These are phyloP conservation scores for Ilyonectria mors-panacis DNA, from an alignment of 2,329 filamentous ascomycete genomes.

Conservation along the genomic window DNA sequence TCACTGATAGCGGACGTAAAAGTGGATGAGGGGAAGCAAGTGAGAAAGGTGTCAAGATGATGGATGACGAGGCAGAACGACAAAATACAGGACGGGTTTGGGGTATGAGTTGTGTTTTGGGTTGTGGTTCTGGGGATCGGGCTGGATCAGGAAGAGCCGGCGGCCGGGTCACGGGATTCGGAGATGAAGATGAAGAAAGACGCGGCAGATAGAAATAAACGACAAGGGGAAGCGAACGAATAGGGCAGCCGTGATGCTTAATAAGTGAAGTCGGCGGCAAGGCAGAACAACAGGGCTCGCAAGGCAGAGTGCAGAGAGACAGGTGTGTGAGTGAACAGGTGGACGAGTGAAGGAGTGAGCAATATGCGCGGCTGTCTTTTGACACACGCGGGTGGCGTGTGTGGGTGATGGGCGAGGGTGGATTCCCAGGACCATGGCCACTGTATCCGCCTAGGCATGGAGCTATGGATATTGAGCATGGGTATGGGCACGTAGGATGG, in stretches of 20 bases:
- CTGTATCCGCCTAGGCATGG: conserved; percentile 8
- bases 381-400: conserved; percentile 6
- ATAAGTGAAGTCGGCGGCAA: conserved; percentile 6
- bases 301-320: conserved; percentile 3
- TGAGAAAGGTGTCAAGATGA: background rate
- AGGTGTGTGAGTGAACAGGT: background rate
- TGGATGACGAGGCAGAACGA: background rate
- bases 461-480: conserved; percentile 20
- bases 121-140: conserved; percentile 12
- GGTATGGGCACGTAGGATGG: conserved; percentile 17
- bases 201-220: conserved; percentile 17
- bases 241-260: background rate
- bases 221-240: conserved; percentile 21
- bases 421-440: conserved; percentile 9
- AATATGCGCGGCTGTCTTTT: conserved; percentile 25
- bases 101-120: conserved; percentile 11
- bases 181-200: conserved; percentile 13
- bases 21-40: background rate
- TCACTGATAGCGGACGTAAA: too few relatives aligned
- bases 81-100: background rate
- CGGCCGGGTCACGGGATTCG: conserved; percentile 14
- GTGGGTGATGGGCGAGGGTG: conserved; percentile 6
- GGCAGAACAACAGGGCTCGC: background rate
- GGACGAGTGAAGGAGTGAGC: conserved; percentile 17
- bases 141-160: conserved; percentile 12